Base-by-base conservation (phyloP, 2,329 filamentous ascomycete species). In the Dactylella cylindrospora region DNA sequence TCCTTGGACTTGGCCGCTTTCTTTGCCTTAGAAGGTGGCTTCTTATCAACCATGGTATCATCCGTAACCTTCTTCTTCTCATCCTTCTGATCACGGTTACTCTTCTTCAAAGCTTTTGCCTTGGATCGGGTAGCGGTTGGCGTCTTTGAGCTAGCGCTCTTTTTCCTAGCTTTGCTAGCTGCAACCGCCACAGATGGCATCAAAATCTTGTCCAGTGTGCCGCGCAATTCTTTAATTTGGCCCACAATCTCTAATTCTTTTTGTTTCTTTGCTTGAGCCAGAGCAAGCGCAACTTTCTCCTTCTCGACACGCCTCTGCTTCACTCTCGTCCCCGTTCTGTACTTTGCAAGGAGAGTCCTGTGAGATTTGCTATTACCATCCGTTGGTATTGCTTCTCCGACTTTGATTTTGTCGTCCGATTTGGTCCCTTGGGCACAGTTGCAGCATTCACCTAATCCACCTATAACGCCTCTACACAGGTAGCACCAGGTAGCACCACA, bases 401-500 rank as follows among this genome's bases (percentile, higher is more conserved):
- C n/a, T 3, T 3, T 9, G 12, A 29, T 20, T n/a, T n/a, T n/a
- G n/a, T n/a, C n/a, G 15, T 2, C 10, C 10, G 19, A 15, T 17
- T 23, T 19, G 6, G 10, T 4, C 17, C 44, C 44, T 2, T 10
- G 3, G 10, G 1, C 12, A 39, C 46, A 50, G 8, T 40, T 2
- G 35, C 46, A 50, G 1, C 46, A 45, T 6, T 45, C 29, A 25
- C 41, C 41, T 4, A 45, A 33, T 3, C 12, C 26, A n/a, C 32
- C 28, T 10, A 4, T 2, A 3, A 7, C 0, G 15, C 10, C 7
- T 12, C 53, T 28, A 9, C 53, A 59, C 5, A 5, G 4, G 19
- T 31, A 45, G 31, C 53, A 59, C 33, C 50, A 59, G 12, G 1
- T 2, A 5, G 12, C 12, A 2, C 44, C 44, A 13, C 53, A 59